Evolutionary conservation across 2,329 filamentous ascomycete genomes (phyloP).

Genomic region (Trichoderma koningii): DNA sequence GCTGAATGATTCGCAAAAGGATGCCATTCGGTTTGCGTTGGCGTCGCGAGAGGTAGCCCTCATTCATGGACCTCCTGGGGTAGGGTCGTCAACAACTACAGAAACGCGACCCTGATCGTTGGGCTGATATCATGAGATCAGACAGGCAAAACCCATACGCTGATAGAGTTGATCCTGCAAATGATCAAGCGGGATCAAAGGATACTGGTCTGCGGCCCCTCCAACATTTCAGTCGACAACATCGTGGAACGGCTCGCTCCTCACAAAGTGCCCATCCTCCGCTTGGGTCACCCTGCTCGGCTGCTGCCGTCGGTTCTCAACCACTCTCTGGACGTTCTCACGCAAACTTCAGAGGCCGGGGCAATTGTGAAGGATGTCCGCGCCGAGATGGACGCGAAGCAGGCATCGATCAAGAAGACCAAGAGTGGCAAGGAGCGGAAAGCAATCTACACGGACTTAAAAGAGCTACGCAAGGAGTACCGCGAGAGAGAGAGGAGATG

Average conservation of each 20-base stretch:
- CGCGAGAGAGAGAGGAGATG: slow-evolving; percentile 81
- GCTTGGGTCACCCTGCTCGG: slow-evolving; percentile 89
- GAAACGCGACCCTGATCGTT: neutral
- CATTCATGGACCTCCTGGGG: slow-evolving; percentile 91
- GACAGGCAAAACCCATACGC: slow-evolving; percentile 94
- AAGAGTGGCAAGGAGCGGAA: slow-evolving; percentile 76
- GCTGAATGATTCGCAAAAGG: slow-evolving; percentile 67
- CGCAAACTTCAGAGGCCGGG: slow-evolving; percentile 85
- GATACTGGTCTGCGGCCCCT: slow-evolving; percentile 91
- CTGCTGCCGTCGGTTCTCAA: slow-evolving; percentile 83
- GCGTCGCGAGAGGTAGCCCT: slow-evolving; percentile 79
- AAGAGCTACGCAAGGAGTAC: slow-evolving; percentile 84
- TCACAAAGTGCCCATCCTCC: slow-evolving; percentile 82
- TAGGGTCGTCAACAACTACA: slow-evolving; percentile 34
- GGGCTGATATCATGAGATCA: slow-evolving; percentile 35
- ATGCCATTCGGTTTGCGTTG: slow-evolving; percentile 78
- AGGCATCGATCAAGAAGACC: slow-evolving; percentile 85
- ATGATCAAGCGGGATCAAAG: slow-evolving; percentile 72
- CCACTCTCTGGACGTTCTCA: slow-evolving; percentile 89
- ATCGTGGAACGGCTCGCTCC: slow-evolving; percentile 89
- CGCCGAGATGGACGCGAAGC: slow-evolving; percentile 89
- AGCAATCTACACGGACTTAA: slow-evolving; percentile 82
- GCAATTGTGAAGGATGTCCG: slow-evolving; percentile 87
- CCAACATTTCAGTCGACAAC: slow-evolving; percentile 97
- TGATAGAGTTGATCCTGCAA: slow-evolving; percentile 95